phyloP scores from a whole-genome alignment of 2,329 filamentous ascomycete genomes.

The Talaromyces albobiverticillius region DNA sequence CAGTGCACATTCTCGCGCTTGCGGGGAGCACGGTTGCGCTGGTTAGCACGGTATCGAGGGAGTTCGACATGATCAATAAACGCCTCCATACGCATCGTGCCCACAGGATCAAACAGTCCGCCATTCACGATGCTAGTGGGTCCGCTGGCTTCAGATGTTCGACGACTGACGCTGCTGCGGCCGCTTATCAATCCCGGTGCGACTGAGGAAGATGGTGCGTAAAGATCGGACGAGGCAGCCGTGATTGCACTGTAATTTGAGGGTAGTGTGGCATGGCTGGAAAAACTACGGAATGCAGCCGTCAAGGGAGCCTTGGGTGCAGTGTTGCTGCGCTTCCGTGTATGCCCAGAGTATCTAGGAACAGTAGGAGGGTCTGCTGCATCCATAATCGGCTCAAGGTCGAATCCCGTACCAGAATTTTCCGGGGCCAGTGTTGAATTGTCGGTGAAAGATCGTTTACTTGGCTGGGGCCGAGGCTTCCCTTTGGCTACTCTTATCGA shows the following conservation, averaged over 20 bases:
- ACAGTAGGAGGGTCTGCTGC: constrained; percentile 52
- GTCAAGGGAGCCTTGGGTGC: constrained; percentile 67
- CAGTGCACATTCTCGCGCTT: constrained; percentile 18
- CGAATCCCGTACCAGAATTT: constrained; percentile 25
- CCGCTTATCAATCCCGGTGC: constrained; percentile 35
- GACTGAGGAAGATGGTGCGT: constrained; percentile 32
- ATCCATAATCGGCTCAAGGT: constrained; percentile 36
- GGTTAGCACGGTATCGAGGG: constrained; percentile 24
- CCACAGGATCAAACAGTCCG: constrained; percentile 81
- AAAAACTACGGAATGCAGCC: constrained; percentile 76
- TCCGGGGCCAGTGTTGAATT: constrained; percentile 34
- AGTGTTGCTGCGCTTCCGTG: constrained; percentile 86
- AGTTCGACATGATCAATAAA: constrained; percentile 66
- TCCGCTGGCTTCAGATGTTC: constrained; percentile 50
- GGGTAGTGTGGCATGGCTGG: constrained; percentile 42
- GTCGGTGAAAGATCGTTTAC: constrained; percentile 39
- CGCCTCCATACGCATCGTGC: constrained; percentile 94
- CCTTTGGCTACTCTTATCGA: constrained; percentile 87
- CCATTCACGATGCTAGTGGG: constrained; percentile 44
- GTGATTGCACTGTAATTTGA: constrained; percentile 55
- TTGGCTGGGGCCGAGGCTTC: constrained; percentile 48
- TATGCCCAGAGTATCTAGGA: constrained; percentile 60
- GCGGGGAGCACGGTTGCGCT: constrained; percentile 19
- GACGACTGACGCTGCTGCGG: constrained; percentile 39
- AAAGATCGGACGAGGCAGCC: constrained; percentile 60